Base-by-base conservation (phyloP, 352 stramenopile genomes). In the Phytopythium vexans region DNA sequence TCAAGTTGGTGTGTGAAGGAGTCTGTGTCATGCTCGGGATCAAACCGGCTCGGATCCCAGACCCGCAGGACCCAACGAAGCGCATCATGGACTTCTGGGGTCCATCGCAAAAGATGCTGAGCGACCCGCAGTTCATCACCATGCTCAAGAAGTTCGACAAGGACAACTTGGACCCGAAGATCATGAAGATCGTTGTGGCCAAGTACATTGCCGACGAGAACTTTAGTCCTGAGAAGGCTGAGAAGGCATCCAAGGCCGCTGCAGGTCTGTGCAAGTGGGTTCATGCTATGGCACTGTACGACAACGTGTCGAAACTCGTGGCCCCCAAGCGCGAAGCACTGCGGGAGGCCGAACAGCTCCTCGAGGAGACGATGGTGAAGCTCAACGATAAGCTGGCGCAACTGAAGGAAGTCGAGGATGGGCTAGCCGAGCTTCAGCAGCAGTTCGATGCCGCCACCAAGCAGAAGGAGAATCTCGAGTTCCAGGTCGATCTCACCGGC, bases 51-150 rank as follows among this genome's bases (percentile, higher is more conserved):
- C 76, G 90, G 14, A 97, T 98, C 59, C 92, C 92, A 6, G 94
- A 98, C 57, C 85, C 85, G 0, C 62, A 73, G 41, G 92, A 98
- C 53, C 85, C 91, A 4, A 96, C 83, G 1, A 97, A 97, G 52
- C 78, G 89, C 14, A 97, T 98, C 51, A 94, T 97, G 84, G 94
- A 98, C 63, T 98, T 94, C 64, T 98, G 94, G 94, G 92, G 89
- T 0, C 89, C 92, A 3, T 94, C 86, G 0, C 88, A 97, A 68
- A 95, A 96, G 54, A 96, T 98, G 84, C 76, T 98, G 8, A 90
- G 81, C 32, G 91, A 98, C 54, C 71, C 86, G 6, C 88, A 79
- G 15, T 98, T 98, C 63, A 95, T 98, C 59, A 92, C 86, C 33
- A 86, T 82, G 11, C 60, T 98, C 14, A 97, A 97, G 53, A 92